These are phyloP conservation scores for Lyophyllum decastes DNA, from an alignment of 768 basidiomycete genomes.

Conservation along the genomic window DNA sequence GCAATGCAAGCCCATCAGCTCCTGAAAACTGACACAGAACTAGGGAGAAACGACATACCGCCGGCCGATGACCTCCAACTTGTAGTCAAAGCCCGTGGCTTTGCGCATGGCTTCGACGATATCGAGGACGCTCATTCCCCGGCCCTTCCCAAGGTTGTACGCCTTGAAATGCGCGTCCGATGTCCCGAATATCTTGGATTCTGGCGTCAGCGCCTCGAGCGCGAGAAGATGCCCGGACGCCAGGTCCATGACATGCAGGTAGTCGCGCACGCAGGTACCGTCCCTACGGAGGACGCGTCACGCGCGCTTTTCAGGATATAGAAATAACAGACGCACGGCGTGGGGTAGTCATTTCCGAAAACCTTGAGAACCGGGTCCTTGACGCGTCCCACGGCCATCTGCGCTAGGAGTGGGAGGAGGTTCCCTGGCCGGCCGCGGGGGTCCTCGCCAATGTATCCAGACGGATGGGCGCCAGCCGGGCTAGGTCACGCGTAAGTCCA, in stretches of 20 bases:
- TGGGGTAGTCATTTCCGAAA: conserved; percentile 97
- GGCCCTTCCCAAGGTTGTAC: conserved; percentile 95
- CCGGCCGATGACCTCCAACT: conserved; percentile 87
- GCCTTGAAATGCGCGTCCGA: conserved; percentile 76
- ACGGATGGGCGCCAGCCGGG: conserved; percentile 98
- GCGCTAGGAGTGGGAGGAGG: conserved; percentile 88
- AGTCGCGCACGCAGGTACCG: conserved; percentile 97
- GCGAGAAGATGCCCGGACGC: conserved; percentile 94
- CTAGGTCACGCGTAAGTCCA: conserved; percentile 36
- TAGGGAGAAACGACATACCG: conserved; percentile 54
- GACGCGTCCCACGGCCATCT: conserved; percentile 91
- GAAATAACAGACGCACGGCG: conserved; percentile 55
- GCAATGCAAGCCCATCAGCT: conserved; percentile 12
- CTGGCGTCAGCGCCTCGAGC: conserved; percentile 73
- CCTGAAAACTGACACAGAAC: not conserved
- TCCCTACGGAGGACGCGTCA: conserved; percentile 51
- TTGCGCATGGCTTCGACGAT: conserved; percentile 95
- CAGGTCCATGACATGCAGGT: conserved; percentile 90
- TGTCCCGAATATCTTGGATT: conserved; percentile 60
- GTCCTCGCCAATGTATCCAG: conserved; percentile 93
- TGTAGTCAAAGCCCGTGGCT: conserved; percentile 85
- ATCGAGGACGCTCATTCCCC: conserved; percentile 89
- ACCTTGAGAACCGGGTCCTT: conserved; percentile 72
- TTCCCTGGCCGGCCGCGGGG: conserved; percentile 96
- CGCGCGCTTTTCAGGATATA: not conserved